Evolutionary conservation across 768 basidiomycete species (phyloP).

Genomic region (Amanita fuliginea): DNA sequence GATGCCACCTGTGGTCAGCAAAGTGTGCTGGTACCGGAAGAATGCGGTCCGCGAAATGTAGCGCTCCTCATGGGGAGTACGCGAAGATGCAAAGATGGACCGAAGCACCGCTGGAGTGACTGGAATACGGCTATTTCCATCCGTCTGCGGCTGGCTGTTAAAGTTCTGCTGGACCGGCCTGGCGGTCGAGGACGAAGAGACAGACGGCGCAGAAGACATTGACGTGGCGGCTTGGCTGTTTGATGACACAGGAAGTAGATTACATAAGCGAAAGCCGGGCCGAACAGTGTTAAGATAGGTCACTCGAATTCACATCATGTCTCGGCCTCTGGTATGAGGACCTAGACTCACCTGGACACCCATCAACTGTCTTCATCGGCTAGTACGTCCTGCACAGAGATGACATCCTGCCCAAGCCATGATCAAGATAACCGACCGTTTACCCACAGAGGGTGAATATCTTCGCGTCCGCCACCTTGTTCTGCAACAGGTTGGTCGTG

Average conservation of each 20-base stretch:
- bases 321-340: conserved; percentile 8
- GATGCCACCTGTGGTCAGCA: neutral
- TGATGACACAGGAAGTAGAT: too few relatives aligned
- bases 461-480: conserved; percentile 49
- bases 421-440: conserved; percentile 47
- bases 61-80: conserved; percentile 72
- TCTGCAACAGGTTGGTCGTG: conserved; percentile 25
- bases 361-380: conserved; percentile 1
- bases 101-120: conserved; percentile 75
- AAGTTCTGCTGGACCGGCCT: conserved; percentile 22
- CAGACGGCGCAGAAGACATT: conserved; percentile 41
- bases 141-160: conserved; percentile 28
- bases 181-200: conserved; percentile 35
- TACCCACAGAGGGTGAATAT: conserved; percentile 50
- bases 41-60: conserved; percentile 79
- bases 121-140: conserved; percentile 54
- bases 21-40: conserved; percentile 46
- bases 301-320: conserved; percentile 4
- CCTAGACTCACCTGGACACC: conserved; percentile 20
- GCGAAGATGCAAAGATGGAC: conserved; percentile 80
- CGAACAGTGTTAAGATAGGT: too few relatives aligned
- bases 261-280: too few relatives aligned
- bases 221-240: too few relatives aligned
- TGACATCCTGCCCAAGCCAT: conserved; percentile 37
- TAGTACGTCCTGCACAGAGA: conserved; percentile 6